phyloP scores from a whole-genome alignment of 805 yeast species.

The Metschnikowia gelsemii region DNA sequence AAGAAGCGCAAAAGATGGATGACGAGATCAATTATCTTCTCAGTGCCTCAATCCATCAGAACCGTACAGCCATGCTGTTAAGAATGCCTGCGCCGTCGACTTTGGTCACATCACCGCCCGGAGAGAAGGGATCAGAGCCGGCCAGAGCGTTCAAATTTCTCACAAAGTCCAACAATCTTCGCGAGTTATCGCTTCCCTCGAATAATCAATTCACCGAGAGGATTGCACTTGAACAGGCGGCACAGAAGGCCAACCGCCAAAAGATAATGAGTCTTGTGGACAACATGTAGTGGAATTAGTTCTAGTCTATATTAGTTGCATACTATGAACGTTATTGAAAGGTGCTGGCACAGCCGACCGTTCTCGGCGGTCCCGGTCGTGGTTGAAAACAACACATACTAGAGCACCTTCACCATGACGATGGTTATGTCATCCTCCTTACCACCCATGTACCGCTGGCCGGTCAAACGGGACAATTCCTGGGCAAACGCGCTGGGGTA shows the following conservation, averaged over 20 bases:
- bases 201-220: constrained; percentile 54
- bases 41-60: constrained; percentile 5
- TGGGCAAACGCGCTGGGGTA: constrained; percentile 87
- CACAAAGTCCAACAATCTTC: constrained; percentile 53
- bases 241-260: constrained; percentile 52
- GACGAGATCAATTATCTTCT: constrained; percentile 10
- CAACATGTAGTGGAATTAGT: constrained; percentile 27
- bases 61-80: constrained; percentile 14
- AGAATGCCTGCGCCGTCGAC: constrained; percentile 27
- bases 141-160: constrained; percentile 47
- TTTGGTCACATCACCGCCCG: constrained; percentile 8
- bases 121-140: constrained; percentile 28
- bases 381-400: neutral
- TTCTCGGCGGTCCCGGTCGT: too few relatives aligned
- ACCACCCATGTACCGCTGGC: constrained; percentile 79
- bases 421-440: constrained; percentile 94
- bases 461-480: constrained; percentile 63
- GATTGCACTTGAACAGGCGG: constrained; percentile 50
- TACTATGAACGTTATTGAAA: too few relatives aligned
- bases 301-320: constrained; percentile 4
- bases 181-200: constrained; percentile 51
- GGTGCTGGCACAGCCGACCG: too few relatives aligned
- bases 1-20: constrained; percentile 9
- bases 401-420: constrained; percentile 63
- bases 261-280: constrained; percentile 56